phyloP scores from a whole-genome alignment of 2,329 filamentous ascomycete species.

The Penicillium sp. region DNA sequence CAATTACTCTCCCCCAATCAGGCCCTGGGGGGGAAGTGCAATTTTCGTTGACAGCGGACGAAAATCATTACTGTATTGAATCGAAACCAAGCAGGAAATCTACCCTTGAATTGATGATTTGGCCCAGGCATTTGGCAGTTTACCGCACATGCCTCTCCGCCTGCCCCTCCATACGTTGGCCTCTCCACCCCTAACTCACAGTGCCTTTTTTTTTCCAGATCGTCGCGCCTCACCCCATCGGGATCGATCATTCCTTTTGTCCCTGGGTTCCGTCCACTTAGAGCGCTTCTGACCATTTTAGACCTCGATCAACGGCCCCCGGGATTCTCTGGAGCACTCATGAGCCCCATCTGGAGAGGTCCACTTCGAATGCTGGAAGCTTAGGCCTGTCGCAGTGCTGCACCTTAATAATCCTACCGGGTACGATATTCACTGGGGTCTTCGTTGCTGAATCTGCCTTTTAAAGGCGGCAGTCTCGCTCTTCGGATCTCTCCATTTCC shows the following conservation, averaged over 20 bases:
- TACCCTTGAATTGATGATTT: not conserved
- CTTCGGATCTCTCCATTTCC: not conserved
- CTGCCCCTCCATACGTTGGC: constrained; percentile 8
- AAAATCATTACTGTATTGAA: constrained; percentile 1
- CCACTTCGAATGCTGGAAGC: not conserved
- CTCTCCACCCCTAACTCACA: constrained; percentile 4
- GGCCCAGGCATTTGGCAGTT: not conserved
- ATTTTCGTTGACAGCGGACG: not conserved
- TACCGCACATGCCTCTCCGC: constrained; percentile 8
- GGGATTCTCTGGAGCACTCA: not conserved
- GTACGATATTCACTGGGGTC: not conserved
- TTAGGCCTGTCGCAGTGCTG: not conserved
- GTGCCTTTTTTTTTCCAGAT: constrained; percentile 5
- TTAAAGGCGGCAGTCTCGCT: not conserved
- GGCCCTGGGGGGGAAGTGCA: not conserved
- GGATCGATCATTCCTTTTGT: constrained; percentile 1
- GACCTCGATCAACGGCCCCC: not conserved
- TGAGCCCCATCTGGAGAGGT: not conserved
- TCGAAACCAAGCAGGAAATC: not conserved
- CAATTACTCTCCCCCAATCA: not conserved
- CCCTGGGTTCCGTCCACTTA: not conserved
- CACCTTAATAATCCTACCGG: not conserved
- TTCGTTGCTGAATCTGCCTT: not conserved
- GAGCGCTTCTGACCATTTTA: not conserved
- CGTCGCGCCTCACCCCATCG: constrained; percentile 4